Evolutionary conservation across 73 alveolate genomes (phyloP).

Genomic region (Paramecium sonneborni): DNA sequence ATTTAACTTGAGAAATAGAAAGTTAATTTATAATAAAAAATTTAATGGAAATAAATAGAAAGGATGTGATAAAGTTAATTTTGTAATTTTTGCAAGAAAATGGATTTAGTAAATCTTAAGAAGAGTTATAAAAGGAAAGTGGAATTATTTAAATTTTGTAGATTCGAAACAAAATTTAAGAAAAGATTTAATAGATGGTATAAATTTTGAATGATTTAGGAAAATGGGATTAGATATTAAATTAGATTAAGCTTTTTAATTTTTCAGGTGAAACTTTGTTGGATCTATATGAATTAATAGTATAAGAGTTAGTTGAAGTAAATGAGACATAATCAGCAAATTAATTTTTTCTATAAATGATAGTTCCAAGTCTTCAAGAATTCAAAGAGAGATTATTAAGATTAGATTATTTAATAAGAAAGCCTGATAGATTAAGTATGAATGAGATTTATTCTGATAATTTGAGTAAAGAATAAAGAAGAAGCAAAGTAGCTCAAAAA

Average conservation of each 20-base stretch:
- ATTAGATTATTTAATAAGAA: slow-evolving; percentile 28
- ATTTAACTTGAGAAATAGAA: too few species aligned
- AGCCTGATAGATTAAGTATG: neutral
- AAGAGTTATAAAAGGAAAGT: slow-evolving; percentile 13
- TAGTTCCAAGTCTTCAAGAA: neutral
- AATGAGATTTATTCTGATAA: slow-evolving; percentile 2
- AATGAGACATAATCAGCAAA: slow-evolving; percentile 9
- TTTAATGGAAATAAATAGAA: slow-evolving; percentile 31
- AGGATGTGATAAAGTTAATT: slow-evolving; percentile 12
- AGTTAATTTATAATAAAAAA: neutral
- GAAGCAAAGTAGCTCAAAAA: neutral
- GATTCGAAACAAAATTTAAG: slow-evolving; percentile 9
- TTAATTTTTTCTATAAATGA: neutral
- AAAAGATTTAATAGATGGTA: slow-evolving; percentile 2
- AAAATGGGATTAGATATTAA: slow-evolving; percentile 18
- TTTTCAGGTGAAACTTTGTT: neutral
- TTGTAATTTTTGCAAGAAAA: slow-evolving; percentile 7
- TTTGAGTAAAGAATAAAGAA: slow-evolving; percentile 26
- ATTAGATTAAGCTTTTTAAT: neutral
- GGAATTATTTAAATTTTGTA: neutral
- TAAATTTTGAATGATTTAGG: neutral
- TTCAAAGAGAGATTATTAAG: slow-evolving; percentile 1
- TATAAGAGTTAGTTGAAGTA: slow-evolving; percentile 34
- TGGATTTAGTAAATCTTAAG: neutral
- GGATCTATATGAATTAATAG: slow-evolving; percentile 17